Percentiles rank a stretch among this genome's conserved stretches.
Evolutionary conservation across 2,329 filamentous ascomycete species (phyloP).

Genomic region (Paracamarosporium sp.): DNA sequence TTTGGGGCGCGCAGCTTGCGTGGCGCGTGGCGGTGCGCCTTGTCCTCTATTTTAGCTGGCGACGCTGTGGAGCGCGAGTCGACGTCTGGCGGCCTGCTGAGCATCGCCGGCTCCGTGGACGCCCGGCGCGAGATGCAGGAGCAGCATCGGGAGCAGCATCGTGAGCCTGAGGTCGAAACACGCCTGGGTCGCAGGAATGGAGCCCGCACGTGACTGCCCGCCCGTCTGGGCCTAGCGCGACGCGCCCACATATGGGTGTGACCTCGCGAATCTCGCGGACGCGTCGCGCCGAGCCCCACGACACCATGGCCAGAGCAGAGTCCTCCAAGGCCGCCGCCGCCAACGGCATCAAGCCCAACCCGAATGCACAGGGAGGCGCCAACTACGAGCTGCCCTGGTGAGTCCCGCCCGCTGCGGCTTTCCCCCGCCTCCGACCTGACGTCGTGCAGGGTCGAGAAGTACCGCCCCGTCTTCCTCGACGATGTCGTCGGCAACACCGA

Average conservation of each 20-base stretch:
- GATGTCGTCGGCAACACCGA: constrained; percentile 98
- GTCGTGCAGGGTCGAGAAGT: constrained; percentile 88
- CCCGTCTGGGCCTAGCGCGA: too few relatives aligned
- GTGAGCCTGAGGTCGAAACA: too few relatives aligned
- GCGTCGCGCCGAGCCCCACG: constrained; percentile 27
- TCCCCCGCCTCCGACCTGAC: constrained; percentile 17
- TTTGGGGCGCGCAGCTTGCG: constrained; percentile 2
- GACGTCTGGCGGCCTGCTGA: too few relatives aligned
- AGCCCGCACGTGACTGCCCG: constrained; percentile 31
- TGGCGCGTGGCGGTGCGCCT: constrained; percentile 12
- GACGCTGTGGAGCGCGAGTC: too few relatives aligned
- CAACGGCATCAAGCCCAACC: constrained; percentile 52
- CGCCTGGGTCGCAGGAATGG: too few relatives aligned
- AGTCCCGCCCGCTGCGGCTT: constrained; percentile 15
- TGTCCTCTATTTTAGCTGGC: background rate
- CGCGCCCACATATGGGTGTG: too few relatives aligned
- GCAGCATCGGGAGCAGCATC: too few relatives aligned
- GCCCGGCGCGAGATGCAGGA: too few relatives aligned
- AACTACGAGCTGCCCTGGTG: constrained; percentile 83
- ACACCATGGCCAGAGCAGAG: constrained; percentile 55
- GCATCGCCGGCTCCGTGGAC: too few relatives aligned
- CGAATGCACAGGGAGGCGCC: constrained; percentile 48
- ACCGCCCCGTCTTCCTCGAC: constrained; percentile 91
- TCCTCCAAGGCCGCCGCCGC: constrained; percentile 55
- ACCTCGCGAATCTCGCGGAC: too few relatives aligned